phyloP scores from a whole-genome alignment of 1,284 basidiomycete genomes.

The Apiotrichum sp. region DNA sequence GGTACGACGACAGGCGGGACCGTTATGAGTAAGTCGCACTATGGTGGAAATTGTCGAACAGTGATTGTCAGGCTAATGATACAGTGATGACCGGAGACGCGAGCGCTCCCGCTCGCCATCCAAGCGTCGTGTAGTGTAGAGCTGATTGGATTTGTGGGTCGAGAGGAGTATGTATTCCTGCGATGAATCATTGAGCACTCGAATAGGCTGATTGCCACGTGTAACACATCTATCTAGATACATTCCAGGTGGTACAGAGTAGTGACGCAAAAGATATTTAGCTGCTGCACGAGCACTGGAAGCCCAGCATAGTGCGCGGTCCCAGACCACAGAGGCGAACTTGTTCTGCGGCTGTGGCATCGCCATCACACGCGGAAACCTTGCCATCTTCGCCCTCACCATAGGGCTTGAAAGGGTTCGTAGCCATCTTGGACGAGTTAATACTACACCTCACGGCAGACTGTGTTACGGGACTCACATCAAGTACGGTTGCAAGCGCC shows the following conservation, averaged over 20 bases:
- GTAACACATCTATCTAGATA: no score
- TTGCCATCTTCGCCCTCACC: slow-evolving; percentile 70
- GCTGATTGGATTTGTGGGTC: no score
- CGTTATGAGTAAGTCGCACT: neutral
- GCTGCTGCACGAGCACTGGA: slow-evolving; percentile 81
- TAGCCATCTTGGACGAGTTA: slow-evolving; percentile 59
- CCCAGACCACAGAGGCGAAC: slow-evolving; percentile 68
- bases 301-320: slow-evolving; percentile 67
- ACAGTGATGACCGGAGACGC: slow-evolving; percentile 13
- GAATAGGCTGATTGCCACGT: no score
- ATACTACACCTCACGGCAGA: neutral
- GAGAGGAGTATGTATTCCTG: no score
- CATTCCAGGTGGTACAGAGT: no score
- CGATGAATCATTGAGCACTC: no score
- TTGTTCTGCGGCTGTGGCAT: slow-evolving; percentile 59
- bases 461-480: slow-evolving; percentile 15
- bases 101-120: slow-evolving; percentile 17
- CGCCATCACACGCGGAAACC: slow-evolving; percentile 50
- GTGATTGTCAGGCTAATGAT: slow-evolving; percentile 13
- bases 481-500: slow-evolving; percentile 22
- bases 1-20: neutral
- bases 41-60: slow-evolving; percentile 2
- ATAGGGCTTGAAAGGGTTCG: slow-evolving; percentile 70
- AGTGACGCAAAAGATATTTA: no score
- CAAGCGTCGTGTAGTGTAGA: slow-evolving; percentile 19